Base-by-base conservation (phyloP, 352 stramenopile species). In the Pythium scleroteichum region DNA sequence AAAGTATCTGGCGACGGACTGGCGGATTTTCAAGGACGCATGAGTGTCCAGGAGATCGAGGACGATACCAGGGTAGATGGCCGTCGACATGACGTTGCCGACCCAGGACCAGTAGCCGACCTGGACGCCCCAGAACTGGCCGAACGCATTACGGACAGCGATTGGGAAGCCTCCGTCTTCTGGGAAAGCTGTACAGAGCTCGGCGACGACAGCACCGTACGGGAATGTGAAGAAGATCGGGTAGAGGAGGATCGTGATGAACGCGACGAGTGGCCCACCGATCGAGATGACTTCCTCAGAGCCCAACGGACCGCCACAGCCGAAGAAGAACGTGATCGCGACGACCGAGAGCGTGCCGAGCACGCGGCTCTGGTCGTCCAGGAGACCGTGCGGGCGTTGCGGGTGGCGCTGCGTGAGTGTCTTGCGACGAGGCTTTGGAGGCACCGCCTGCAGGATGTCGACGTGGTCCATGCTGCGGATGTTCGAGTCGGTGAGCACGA, bases 121-220 rank as follows among this genome's bases (percentile, higher is more conserved):
- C 53, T 60, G 53, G n/a, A 82, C 82, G 19, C 68, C 76, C 76
- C 74, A 85, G 65, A 83, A 88, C 5, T 75, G 66, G 17, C 88
- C 88, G 79, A 93, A 95, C 2, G 88, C 87, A 62, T 85, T 73
- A 54, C 87, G 73, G 2, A 96, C 85, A 79, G 87, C 96, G 13
- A 82, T 82, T 1, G 92, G 80, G 55, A 82, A 91, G 27, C 70
- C 86, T 8, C 75, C 63, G 48, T 71, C 61, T 46, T 96, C 86
- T 2, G 84, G 86, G 65, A 95, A 94, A 8, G 86, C 72, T 2
- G 78, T 81, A 13, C 79, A 85, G 23, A 97, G 68, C 72, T 97
- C 87, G 14, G 88, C 84, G 9, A 90, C 96, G 19, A 98, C 80
- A 22, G 95, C 64, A 10, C 79, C 85, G 65, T 96, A 87, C n/a